Conservation (phyloP, 306 rosid genomes). For the Vigna nakashimae region DNA sequence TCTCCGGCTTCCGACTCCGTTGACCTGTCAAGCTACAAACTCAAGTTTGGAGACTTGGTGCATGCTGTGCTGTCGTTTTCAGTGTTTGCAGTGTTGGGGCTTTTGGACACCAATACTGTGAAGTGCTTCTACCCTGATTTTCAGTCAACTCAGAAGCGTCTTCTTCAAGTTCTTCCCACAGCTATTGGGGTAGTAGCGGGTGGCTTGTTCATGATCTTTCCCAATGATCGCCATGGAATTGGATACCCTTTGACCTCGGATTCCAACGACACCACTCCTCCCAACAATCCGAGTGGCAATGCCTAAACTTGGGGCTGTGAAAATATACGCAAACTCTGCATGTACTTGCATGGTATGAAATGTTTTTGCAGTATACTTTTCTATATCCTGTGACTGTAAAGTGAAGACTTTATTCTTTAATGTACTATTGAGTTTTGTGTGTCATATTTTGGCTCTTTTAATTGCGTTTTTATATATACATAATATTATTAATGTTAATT, state of each 20-base stretch:
- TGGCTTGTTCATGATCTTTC: slow-evolving; percentile 60
- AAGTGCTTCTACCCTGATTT: slow-evolving; percentile 71
- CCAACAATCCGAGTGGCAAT: neutral
- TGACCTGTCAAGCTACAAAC: slow-evolving; percentile 58
- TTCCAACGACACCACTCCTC: neutral
- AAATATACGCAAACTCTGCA: too few relatives aligned
- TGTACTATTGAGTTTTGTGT: too few relatives aligned
- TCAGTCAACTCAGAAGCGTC: slow-evolving; percentile 47
- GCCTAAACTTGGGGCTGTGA: neutral
- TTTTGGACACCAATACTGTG: slow-evolving; percentile 66
- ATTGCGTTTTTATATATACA: too few relatives aligned
- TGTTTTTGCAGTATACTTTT: too few relatives aligned
- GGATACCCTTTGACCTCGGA: slow-evolving; percentile 62
- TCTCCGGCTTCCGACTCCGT: slow-evolving; percentile 34
- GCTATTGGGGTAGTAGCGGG: slow-evolving; percentile 62
- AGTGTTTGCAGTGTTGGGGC: slow-evolving; percentile 66
- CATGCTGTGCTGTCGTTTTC: slow-evolving; percentile 61
- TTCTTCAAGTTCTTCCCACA: slow-evolving; percentile 67
- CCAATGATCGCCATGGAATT: slow-evolving; percentile 79
- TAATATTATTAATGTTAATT: too few relatives aligned
- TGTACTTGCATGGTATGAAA: too few relatives aligned
- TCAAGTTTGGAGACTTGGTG: slow-evolving; percentile 66
- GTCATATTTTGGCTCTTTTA: too few relatives aligned
- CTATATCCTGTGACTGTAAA: too few relatives aligned
- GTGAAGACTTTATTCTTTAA: too few relatives aligned